Evolutionary conservation across 768 basidiomycete genomes (phyloP), one percentile per base, ranked within the genome.

Genomic region (Boletus edulis): DNA sequence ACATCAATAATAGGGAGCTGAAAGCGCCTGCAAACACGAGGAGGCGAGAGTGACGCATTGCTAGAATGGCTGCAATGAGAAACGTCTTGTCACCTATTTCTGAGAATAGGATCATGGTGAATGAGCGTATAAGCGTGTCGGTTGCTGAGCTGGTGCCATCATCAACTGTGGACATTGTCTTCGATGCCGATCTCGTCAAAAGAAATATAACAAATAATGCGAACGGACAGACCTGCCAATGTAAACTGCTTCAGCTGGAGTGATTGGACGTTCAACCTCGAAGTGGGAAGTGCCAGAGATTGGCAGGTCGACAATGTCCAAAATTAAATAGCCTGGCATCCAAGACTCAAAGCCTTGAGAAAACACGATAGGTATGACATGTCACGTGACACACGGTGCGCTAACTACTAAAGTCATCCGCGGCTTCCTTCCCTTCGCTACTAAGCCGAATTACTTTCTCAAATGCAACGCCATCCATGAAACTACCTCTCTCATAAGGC

Each of bases 71-170:
- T 46, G 96, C 87, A 35, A 89, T 87, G 60, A 89, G 76, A 66
- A 89, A 89, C 0, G 96, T 98, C 71, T 98, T 97, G 84, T 98
- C 96, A 22, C 96, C 96, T 41, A 95, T 88, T 77, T 94, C 92
- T 3, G 91, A 93, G 67, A 89, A 78, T 34, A 98, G 87, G 64
- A 97, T 98, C 86, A 96, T 94, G 57, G 81, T 71, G 75, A 94
- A 93, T 6, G 92, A 83, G 65, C 93, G 88, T 6, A 81, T 55
- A 57, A 95, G 81, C 11, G 85, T 89, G 59, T 86, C 18, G 31
- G 45, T 43, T 42, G 20, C 17, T 17, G 56, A 39, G 27, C 41
- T n/a, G 13, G 61, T 35, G 44, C 27, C 65, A 59, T 59, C 55
- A 34, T 61, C 49, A 9, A 31, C 38, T 22, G 55, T 34, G 20